A percentile compares a stretch with the other conserved stretches of the same genome.
These are phyloP conservation scores for Hypoxylon sp. DNA, from an alignment of 2,329 filamentous ascomycete species.

Conservation along the genomic window DNA sequence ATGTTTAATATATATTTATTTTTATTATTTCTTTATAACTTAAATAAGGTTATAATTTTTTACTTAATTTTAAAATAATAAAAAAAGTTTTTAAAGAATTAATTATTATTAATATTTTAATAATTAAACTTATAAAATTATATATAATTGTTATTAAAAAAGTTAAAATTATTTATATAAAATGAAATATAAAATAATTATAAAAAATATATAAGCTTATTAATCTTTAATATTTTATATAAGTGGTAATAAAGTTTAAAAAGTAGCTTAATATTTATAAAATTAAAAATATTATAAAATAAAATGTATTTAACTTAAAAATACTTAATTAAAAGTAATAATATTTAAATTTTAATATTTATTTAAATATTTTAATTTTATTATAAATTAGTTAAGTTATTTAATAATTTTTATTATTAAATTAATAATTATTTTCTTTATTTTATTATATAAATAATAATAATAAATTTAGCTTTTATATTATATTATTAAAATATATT, in stretches of 20 bases:
- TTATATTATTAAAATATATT: too few species aligned
- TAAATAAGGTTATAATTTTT: not conserved
- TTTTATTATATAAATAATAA: slow-evolving; percentile 3
- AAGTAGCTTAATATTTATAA: not conserved
- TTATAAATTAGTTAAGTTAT: too few species aligned
- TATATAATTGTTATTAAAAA: not conserved
- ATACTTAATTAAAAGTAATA: not conserved
- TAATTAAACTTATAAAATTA: not conserved
- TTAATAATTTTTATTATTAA: too few species aligned
- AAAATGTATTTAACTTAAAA: not conserved
- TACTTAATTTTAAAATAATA: not conserved
- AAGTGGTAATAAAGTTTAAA: not conserved
- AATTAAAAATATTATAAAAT: not conserved
- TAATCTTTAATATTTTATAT: not conserved
- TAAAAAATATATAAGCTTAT: slow-evolving; percentile 1
- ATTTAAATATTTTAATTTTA: too few species aligned
- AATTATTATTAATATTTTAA: not conserved
- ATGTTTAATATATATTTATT: not conserved
- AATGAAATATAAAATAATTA: slow-evolving; percentile 3
- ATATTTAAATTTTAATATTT: not conserved
- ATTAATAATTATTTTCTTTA: too few species aligned
- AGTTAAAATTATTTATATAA: not conserved
- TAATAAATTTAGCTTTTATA: not conserved
- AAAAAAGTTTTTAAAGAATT: not conserved
- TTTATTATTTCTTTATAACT: not conserved